Conservation (phyloP, 495 filamentous ascomycete species). For the Neurospora hispaniola region DNA sequence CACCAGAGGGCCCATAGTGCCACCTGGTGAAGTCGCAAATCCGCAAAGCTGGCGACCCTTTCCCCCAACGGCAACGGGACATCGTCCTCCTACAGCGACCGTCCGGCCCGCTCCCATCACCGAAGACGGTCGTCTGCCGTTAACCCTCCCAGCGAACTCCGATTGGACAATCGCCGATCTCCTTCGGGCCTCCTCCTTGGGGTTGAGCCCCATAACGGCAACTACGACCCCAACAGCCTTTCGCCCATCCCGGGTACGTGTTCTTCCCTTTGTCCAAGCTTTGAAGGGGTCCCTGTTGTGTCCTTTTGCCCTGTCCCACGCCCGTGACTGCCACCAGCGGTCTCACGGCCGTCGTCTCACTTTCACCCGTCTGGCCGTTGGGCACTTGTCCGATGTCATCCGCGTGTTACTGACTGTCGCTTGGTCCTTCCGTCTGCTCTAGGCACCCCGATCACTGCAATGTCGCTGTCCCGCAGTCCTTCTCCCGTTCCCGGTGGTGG, state of each 20-base stretch:
- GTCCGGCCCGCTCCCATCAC: slow-evolving; percentile 28
- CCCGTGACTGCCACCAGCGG: background rate
- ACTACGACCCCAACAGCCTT: slow-evolving; percentile 26
- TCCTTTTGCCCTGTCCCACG: background rate
- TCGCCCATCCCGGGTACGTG: slow-evolving; percentile 35
- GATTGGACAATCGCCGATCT: slow-evolving; percentile 22
- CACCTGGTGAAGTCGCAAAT: slow-evolving; percentile 7
- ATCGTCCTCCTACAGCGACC: slow-evolving; percentile 34
- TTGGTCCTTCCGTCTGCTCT: slow-evolving; percentile 6
- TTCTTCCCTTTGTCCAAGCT: background rate
- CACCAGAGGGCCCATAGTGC: slow-evolving; percentile 3
- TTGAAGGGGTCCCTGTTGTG: background rate
- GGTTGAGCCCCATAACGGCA: slow-evolving; percentile 29
- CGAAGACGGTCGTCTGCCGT: slow-evolving; percentile 29
- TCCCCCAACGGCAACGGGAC: slow-evolving; percentile 23
- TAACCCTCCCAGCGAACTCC: slow-evolving; percentile 14
- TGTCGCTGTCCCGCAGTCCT: slow-evolving; percentile 79
- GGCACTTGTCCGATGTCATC: slow-evolving; percentile 1
- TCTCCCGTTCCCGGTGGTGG: slow-evolving; percentile 71
- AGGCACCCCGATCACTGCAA: slow-evolving; percentile 42
- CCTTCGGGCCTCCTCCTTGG: slow-evolving; percentile 25
- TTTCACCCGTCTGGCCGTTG: background rate
- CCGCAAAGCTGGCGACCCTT: slow-evolving; percentile 29
- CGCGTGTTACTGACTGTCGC: slow-evolving; percentile 6
- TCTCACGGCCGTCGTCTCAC: background rate